Evolutionary conservation across 345 rosid genomes (phyloP), one percentile per base, ranked within the genome.

Genomic region (Abelmoschus esculentus): DNA sequence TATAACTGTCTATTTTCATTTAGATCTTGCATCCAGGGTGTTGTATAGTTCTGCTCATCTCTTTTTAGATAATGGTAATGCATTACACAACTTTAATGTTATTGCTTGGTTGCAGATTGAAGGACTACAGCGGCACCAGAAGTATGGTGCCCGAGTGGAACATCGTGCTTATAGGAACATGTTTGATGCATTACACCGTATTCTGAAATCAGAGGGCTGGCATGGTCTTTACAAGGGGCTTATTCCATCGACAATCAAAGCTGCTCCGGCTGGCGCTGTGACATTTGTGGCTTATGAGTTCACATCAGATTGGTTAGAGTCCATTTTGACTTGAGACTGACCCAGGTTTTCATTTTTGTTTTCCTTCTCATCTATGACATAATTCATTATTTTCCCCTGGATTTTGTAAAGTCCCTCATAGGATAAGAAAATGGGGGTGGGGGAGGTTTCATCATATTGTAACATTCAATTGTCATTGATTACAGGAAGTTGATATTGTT

Each of bases 191-290:
- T 79, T 90, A 1, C 70, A 70, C 10, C 89, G 81, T 72, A 95
- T 95, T 65, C 18, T 82, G 56, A 74, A 66, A 54, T 31, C 65
- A 0, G 99, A 95, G 78, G 97, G 99, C 53, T 90, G 87, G 92
- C 87, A 88, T 1, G 99, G 98, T 72, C 90, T 95, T 67, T 95
- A 95, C 71, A 95, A 95, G 77, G 99, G 99, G 64, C 85, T 95
- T 53, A 72, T 91, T 31, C 99, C 99, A 11, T 95, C 99, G 55
- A 90, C 93, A 8, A 74, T 91, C 70, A 95, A 95, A 85, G 99
- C 99, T 73, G 99, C 99, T 54, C 97, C 98, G 28, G 99, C 97
- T 53, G 90, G 96, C 57, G 99, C 98, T 46, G 96, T 91, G 38
- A 95, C 99, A 53, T 95, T 95, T 69, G 90, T 91, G 69, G 92